Base-by-base conservation (phyloP, 2,329 filamentous ascomycete genomes). In the Cladobotryum mycophilum region DNA sequence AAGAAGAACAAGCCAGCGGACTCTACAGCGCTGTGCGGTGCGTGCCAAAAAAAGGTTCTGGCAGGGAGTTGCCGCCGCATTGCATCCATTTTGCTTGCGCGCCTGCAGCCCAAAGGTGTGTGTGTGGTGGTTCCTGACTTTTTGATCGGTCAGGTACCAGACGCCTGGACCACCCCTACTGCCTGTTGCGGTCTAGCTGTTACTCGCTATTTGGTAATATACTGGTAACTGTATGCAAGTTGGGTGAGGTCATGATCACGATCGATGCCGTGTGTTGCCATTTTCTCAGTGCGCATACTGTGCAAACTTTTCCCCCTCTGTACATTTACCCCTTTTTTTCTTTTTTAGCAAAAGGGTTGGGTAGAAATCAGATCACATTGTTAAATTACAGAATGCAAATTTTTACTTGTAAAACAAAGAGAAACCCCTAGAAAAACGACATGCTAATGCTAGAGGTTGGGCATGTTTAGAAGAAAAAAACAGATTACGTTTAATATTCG, bases 191-290 rank as follows among this genome's bases (percentile, higher is more conserved):
- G 64, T 33, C 59, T 66, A 66, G 65, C 44, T 33, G 11, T 37
- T 14, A 47, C 48, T 55, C 56, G 57, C 57, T 59, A 67, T 66
- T 66, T 62, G 58, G 64, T 67, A 64, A 66, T 66, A 51, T 48
- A 55, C 55, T 59, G 59, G 56, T 55, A 36, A 47, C 49, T 51
- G 56, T 61, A 60, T 58, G 56, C 50, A 57, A 50, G 49, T 58
- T 56, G 53, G 51, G 56, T 64, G 58, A 65, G 59, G 61, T 64
- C 60, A 63, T 64, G 60, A 65, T 66, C 60, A 61, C 62, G 61
- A 67, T 64, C 57, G 53, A 53, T 45, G 49, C 50, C 47, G 41
- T 14, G 20, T 18, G 5, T 45, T 38, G 15, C 41, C 41, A 9
- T 8, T 42, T 42, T 25, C 41, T 42, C 17, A 17, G n/a, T 18